phyloP scores from a whole-genome alignment of 352 stramenopile genomes.

The Phytopythium cucurbitacearum region DNA sequence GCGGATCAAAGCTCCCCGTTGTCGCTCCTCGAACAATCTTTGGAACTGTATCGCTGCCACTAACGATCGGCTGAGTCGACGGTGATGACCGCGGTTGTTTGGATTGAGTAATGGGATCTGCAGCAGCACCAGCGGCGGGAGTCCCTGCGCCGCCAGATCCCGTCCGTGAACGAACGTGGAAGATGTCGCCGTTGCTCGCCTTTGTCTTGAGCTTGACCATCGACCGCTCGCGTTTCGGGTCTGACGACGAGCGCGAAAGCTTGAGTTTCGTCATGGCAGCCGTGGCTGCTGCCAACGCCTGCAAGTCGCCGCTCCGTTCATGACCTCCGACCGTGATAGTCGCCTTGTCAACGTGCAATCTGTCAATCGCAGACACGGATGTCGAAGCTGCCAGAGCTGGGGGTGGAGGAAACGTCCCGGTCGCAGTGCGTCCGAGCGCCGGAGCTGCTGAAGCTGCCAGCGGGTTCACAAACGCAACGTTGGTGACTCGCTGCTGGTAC shows the following conservation, averaged over 20 bases:
- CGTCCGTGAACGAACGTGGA: constrained; percentile 39
- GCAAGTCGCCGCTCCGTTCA: constrained; percentile 2
- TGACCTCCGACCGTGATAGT: constrained; percentile 3
- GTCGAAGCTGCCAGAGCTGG: constrained; percentile 12
- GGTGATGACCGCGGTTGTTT: constrained; percentile 6
- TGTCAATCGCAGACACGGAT: constrained; percentile 18
- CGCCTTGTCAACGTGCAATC: constrained; percentile 3
- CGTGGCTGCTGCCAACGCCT: constrained; percentile 28
- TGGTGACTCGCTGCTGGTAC: constrained; percentile 27
- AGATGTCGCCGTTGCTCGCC: constrained; percentile 43
- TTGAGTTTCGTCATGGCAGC: constrained; percentile 50
- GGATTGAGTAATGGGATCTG: neutral
- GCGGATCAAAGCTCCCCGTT: constrained; percentile 31
- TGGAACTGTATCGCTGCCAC: constrained; percentile 25
- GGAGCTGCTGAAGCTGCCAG: neutral
- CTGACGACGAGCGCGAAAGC: constrained; percentile 64
- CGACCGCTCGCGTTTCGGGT: constrained; percentile 67
- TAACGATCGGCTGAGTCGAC: constrained; percentile 4
- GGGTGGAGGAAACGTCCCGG: constrained; percentile 1
- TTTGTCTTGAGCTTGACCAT: constrained; percentile 63
- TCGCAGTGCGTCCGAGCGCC: neutral
- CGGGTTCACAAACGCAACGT: constrained; percentile 1
- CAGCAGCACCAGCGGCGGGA: neutral
- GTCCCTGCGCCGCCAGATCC: neutral
- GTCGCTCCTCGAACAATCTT: constrained; percentile 69